Evolutionary conservation across 768 basidiomycete genomes (phyloP), one percentile per base, ranked within the genome.

Genomic region (Suillus decipiens): DNA sequence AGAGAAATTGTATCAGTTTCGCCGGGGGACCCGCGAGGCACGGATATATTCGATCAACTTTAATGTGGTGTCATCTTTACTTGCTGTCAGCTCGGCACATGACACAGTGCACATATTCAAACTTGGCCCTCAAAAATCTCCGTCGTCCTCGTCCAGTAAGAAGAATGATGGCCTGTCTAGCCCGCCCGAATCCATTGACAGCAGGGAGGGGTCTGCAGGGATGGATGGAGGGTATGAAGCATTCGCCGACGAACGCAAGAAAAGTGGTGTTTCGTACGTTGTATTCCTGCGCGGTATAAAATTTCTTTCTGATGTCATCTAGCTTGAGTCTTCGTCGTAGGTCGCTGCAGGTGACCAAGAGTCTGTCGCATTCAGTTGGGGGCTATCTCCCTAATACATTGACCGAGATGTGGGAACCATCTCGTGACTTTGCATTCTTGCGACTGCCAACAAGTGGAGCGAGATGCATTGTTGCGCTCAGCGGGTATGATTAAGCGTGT

Each of bases 61-160:
- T 77, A 99, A 99, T 71, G 71, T 86, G 3, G 86, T 92, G 39
- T 87, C 87, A 15, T 88, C 88, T 6, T 73, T 99, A n/a, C 77
- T 99, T 15, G 94, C 92, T 1, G 96, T 98, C 22, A 92, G 90
- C 71, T 90, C 88, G 11, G 96, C 93, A 59, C 92, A 94, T 64
- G 96, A 94, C 66, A 99, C 96, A 14, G 95, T 99, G 15, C 97
- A 99, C 75, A 89, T 99, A 42, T 99, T 96, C 80, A 94, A 93
- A 77, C 82, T 98, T 5, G 88, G 86, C 0, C 39, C n/a, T 55
- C 70, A 4, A 70, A 67, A 47, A 69, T 14, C 15, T 33, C 24
- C 55, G 24, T 24, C 42, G 10, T 17, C 31, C 19, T 36, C 48
- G 37, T 63, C 22, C 15, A 68, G 28, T 41, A 33, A 56, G 48